Percentiles rank a stretch among this genome's conserved stretches.
Evolutionary conservation across 2,329 filamentous ascomycete species (phyloP).

Genomic region (Trichoderma semiorbis): DNA sequence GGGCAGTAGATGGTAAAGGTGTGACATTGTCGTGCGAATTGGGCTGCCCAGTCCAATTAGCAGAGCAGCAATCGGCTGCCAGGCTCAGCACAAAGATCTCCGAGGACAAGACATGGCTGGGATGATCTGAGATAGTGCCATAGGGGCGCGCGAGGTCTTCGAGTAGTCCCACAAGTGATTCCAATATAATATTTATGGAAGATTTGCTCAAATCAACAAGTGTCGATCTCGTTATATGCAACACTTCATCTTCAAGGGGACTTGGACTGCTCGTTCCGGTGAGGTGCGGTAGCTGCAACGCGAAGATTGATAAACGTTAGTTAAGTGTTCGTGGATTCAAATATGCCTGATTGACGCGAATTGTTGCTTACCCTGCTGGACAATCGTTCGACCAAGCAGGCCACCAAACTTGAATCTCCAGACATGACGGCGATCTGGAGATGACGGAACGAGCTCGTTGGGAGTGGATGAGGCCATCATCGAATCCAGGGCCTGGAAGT

Average conservation of each 20-base stretch:
- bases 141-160: slow-evolving; percentile 58
- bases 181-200: slow-evolving; percentile 52
- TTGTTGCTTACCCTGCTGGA: slow-evolving; percentile 44
- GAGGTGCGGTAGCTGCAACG: slow-evolving; percentile 60
- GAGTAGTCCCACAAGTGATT: slow-evolving; percentile 54
- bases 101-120: slow-evolving; percentile 58
- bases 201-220: slow-evolving; percentile 58
- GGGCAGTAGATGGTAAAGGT: slow-evolving; percentile 32
- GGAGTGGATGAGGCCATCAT: slow-evolving; percentile 10
- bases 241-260: slow-evolving; percentile 58
- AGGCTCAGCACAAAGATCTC: slow-evolving; percentile 63
- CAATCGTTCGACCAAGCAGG: slow-evolving; percentile 57
- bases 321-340: neutral
- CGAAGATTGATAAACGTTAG: neutral
- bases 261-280: slow-evolving; percentile 56
- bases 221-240: slow-evolving; percentile 58
- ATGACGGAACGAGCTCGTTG: slow-evolving; percentile 11
- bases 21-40: slow-evolving; percentile 24
- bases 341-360: neutral
- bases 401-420: slow-evolving; percentile 53
- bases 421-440: slow-evolving; percentile 12
- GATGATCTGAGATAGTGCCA: slow-evolving; percentile 49
- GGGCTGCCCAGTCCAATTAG: slow-evolving; percentile 53
- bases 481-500: neutral
- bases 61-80: slow-evolving; percentile 61